A percentile compares a stretch with the other conserved stretches of the same genome.
phyloP scores from a whole-genome alignment of 305 asterid species.

The Fraxinus velutina region DNA sequence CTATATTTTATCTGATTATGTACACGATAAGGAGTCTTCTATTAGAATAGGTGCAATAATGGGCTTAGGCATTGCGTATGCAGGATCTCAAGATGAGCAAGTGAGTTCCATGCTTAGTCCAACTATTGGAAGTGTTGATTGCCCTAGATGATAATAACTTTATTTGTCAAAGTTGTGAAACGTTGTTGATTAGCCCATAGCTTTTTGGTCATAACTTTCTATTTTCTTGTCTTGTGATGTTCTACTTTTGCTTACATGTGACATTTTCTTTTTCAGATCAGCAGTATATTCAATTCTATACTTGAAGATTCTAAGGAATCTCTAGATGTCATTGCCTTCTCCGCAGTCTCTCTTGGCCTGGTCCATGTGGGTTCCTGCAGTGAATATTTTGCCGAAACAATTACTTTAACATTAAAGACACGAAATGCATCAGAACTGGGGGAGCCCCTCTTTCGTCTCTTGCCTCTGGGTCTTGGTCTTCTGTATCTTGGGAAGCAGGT shows the following conservation, averaged over 20 bases:
- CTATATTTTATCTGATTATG: constrained; percentile 77
- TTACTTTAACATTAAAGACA: constrained; percentile 75
- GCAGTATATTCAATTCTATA: constrained; percentile 53
- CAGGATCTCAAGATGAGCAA: constrained; percentile 82
- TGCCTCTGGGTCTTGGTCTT: constrained; percentile 91
- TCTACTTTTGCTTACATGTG: constrained; percentile 5
- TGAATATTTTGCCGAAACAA: constrained; percentile 88
- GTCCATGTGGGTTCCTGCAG: constrained; percentile 83
- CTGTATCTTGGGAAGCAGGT: constrained; percentile 98
- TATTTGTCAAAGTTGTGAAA: background rate
- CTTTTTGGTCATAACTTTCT: background rate
- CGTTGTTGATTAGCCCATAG: background rate
- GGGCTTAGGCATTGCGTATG: constrained; percentile 98
- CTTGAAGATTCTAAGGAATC: constrained; percentile 74
- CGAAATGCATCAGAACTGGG: constrained; percentile 75
- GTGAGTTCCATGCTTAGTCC: constrained; percentile 35
- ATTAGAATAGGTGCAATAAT: constrained; percentile 90
- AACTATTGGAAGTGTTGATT: background rate
- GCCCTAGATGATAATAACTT: background rate
- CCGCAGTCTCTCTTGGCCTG: constrained; percentile 85
- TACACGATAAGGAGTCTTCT: constrained; percentile 70
- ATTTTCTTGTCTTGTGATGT: constrained; percentile 2
- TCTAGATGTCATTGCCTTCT: constrained; percentile 83
- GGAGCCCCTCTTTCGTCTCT: constrained; percentile 75
- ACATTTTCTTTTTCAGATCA: constrained; percentile 46